Conservation (phyloP, 2,329 filamentous ascomycete species). For the Exophiala sideris region DNA sequence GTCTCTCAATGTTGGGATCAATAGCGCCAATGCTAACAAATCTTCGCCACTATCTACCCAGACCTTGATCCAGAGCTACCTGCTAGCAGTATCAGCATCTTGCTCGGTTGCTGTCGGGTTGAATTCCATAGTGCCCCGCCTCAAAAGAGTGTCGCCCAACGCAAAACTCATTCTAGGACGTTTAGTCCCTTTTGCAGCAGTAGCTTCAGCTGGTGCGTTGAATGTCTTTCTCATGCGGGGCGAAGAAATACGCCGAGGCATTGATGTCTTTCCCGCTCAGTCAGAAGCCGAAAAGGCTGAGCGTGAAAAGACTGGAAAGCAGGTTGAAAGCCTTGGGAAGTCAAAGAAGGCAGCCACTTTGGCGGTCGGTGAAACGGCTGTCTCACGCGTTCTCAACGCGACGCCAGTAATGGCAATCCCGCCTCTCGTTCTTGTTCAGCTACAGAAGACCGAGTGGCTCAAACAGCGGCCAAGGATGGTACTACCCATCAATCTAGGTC, state of each 20-base stretch:
- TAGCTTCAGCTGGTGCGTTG: slow-evolving; percentile 82
- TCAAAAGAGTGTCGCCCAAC: slow-evolving; percentile 71
- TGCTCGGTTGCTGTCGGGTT: slow-evolving; percentile 91
- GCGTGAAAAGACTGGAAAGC: slow-evolving; percentile 62
- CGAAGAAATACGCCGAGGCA: slow-evolving; percentile 89
- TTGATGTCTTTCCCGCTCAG: slow-evolving; percentile 84
- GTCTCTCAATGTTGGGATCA: slow-evolving; percentile 96
- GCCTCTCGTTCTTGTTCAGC: slow-evolving; percentile 74
- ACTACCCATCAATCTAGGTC: slow-evolving; percentile 75
- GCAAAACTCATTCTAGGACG: slow-evolving; percentile 74
- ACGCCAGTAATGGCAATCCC: slow-evolving; percentile 97
- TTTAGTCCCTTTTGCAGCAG: slow-evolving; percentile 94
- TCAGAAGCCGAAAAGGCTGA: slow-evolving; percentile 65
- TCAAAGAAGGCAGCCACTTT: slow-evolving; percentile 82
- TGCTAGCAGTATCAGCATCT: slow-evolving; percentile 84
- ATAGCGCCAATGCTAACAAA: slow-evolving; percentile 94
- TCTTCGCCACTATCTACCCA: slow-evolving; percentile 79
- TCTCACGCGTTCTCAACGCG: slow-evolving; percentile 87
- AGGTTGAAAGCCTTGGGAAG: slow-evolving; percentile 73
- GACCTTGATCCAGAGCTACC: slow-evolving; percentile 84
- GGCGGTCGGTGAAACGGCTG: slow-evolving; percentile 87
- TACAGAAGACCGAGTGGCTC: slow-evolving; percentile 83
- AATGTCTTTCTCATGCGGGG: slow-evolving; percentile 98
- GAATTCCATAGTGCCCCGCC: slow-evolving; percentile 80
- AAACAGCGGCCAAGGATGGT: slow-evolving; percentile 72